These are phyloP conservation scores for Perkinsus olseni DNA, from an alignment of 169 alveolate species.

Conservation along the genomic window DNA sequence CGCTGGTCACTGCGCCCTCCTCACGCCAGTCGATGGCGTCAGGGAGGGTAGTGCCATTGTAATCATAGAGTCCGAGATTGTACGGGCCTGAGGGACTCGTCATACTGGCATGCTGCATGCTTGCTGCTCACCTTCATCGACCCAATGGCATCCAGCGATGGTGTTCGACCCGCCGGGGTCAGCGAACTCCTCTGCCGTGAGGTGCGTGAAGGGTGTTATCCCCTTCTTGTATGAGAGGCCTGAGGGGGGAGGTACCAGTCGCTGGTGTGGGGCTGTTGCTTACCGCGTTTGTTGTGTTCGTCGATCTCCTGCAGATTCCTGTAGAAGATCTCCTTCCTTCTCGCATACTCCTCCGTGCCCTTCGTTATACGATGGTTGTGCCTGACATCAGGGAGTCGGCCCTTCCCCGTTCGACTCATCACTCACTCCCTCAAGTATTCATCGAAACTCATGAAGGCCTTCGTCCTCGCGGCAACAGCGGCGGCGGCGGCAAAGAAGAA, in stretches of 20 bases:
- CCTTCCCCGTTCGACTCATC: not conserved
- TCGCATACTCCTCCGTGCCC: not conserved
- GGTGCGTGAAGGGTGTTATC: not conserved
- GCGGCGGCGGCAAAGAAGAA: not conserved
- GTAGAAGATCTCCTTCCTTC: not conserved
- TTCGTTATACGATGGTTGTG: not conserved
- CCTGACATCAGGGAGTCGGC: not conserved
- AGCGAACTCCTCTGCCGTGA: not conserved
- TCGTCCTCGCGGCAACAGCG: not conserved
- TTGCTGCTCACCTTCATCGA: not conserved
- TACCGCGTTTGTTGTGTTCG: not conserved
- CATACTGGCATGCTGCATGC: not conserved
- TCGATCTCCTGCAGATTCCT: not conserved
- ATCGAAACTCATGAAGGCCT: not conserved
- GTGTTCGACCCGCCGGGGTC: not conserved
- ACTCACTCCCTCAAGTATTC: not conserved
- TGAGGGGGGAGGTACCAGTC: not conserved
- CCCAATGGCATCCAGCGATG: not conserved
- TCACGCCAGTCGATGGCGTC: slow-evolving; percentile 19
- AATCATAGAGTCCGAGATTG: not conserved
- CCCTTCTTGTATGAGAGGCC: not conserved
- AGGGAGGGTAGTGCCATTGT: not conserved
- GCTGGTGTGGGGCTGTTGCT: not conserved
- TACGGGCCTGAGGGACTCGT: not conserved
- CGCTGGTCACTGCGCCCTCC: slow-evolving; percentile 30